Base-by-base conservation (phyloP, 2,329 filamentous ascomycete genomes). In the Hypoxylon sp. region DNA sequence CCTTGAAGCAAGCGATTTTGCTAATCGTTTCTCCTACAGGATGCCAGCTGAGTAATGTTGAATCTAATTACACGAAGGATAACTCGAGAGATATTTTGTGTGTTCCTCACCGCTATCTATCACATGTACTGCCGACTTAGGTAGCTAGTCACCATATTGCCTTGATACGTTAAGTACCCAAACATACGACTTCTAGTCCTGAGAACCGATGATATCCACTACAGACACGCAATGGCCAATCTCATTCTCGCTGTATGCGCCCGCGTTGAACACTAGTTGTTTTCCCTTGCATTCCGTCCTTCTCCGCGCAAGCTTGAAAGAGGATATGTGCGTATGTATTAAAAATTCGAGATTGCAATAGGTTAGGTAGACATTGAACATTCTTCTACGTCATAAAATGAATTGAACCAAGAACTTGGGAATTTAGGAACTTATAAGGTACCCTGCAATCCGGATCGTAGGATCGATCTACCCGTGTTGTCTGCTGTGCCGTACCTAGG, bases 31-130 rank as follows among this genome's bases (percentile, higher is more conserved):
- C 17, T 21, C 14, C 7, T 17, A 43, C 4, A 43, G 38, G 38
- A 17, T 21, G 38, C 38, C 38, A 11, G 38, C 21, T 9, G 17
- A 43, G 38, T 43, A 43, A 43, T 43, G 38, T 43, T 43, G 38
- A 43, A 43, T 43, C 38, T 43, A 43, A 43, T 43, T 43, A 43
- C 7, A 43, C 17, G 38, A 43, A 19, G 38, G 17, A 21, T 21
- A 43, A 4, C 9, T 4, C 9, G 21, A 9, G 6, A 21, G 38
- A 10, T 17, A 43, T 43, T 21, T 11, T 9, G 38, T 9, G 38
- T 19, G 38, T 11, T 43, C 3, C 38, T 43, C 38, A 5, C 17
- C 38, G 10, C 3, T 10, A 19, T 43, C 17, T 21, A 21, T 10
- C 34, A n/a, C 34, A 5, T 14, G 14, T n/a, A 36, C 10, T 14